Evolutionary conservation across 2,329 filamentous ascomycete genomes (phyloP), one percentile per base, ranked within the genome.

Genomic region (Laburnicola sp.): DNA sequence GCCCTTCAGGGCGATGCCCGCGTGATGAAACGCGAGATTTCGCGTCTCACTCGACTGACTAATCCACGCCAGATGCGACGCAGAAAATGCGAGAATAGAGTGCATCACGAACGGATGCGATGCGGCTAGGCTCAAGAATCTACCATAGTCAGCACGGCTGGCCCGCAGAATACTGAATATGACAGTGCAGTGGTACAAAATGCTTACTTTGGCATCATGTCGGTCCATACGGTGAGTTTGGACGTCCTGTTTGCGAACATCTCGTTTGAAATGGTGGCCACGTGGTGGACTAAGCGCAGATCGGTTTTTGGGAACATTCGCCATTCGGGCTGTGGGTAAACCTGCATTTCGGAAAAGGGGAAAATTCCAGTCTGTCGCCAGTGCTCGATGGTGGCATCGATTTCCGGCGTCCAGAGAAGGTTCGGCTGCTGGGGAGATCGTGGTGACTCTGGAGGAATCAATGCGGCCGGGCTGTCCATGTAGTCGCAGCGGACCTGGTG

Each of bases 401-500:
- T 89, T 65, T 93, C 87, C 11, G 89, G 87, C 36, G 88, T 92
- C 86, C 92, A 95, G 71, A 94, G 84, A 47, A 97, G 82, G 61
- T 85, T 80, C 21, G 82, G 78, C 54, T 80, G 76, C 56, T 80
- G 79, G 39, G 79, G 78, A 56, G 79, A 75, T 52, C 74, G 74
- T 45, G 76, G 71, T 50, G 75, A 77, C 57, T 80, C 80, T 58
- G 82, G 43, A 25, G 43, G 80, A 43, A 76, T 75, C 54, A 88
- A 86, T 51, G 86, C 81, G 39, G 84, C 80, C 42, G 88, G 84
- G 68, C 86, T 86, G 71, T 97, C 92, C 81, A 96, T 95, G 79
- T 97, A 99, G 65, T 96, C 94, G 76, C 94, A 99, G 68, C 92
- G 89, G 66, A 95, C 94, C 78, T 97, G 96, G 78, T 99, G 94